phyloP scores from a whole-genome alignment of 202 grass and related monocot genomes.

The Brachypodium distachyon region DNA sequence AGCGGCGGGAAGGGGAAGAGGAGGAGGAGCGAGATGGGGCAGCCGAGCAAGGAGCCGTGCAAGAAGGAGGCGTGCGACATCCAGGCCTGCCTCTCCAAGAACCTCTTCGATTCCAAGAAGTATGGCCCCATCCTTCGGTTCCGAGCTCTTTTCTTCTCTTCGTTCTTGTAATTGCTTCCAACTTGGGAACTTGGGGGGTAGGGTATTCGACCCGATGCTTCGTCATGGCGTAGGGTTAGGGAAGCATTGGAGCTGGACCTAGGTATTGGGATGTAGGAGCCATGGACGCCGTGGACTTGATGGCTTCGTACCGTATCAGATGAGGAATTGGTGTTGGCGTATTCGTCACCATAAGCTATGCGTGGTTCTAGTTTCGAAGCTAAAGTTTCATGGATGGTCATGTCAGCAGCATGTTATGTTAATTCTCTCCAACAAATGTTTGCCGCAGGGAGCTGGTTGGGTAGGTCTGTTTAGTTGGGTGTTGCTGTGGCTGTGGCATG shows the following conservation, averaged over 20 bases:
- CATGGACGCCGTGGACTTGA: not conserved
- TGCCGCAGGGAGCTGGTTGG: not conserved
- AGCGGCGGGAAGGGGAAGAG: not conserved
- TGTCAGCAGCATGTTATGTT: not conserved
- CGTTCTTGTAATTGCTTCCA: not conserved
- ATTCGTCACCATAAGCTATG: not conserved
- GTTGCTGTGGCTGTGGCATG: not conserved
- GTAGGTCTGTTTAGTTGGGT: not conserved
- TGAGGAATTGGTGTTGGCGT: not conserved
- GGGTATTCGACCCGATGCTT: not conserved
- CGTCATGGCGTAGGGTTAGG: not conserved
- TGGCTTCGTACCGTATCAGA: not conserved
- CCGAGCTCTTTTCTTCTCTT: not conserved
- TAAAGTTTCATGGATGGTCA: not conserved
- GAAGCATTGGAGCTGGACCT: not conserved
- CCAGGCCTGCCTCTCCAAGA: constrained; percentile 92
- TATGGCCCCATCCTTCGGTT: not conserved
- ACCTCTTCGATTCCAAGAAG: constrained; percentile 76
- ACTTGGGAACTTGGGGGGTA: not conserved
- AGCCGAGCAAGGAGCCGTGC: constrained; percentile 83
- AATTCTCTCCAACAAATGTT: not conserved
- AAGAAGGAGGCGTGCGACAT: constrained; percentile 96
- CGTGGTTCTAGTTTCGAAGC: not conserved
- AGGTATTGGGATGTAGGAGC: not conserved
- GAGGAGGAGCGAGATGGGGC: constrained; percentile 36